phyloP scores from a whole-genome alignment of 495 filamentous ascomycete species.

The Aspergillus conjunctus region DNA sequence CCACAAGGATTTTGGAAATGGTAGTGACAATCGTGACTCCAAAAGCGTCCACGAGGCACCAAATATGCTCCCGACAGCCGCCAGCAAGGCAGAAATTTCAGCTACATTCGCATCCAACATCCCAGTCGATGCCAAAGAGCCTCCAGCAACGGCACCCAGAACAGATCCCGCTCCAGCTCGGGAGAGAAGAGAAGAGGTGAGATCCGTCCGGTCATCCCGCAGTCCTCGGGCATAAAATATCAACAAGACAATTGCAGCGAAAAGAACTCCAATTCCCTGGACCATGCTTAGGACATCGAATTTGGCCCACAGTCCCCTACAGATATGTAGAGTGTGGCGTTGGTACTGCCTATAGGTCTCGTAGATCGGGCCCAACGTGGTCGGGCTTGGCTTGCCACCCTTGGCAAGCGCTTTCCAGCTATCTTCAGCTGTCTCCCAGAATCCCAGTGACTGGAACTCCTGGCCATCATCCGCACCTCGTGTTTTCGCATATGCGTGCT shows the following conservation, averaged over 20 bases:
- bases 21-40: conserved; percentile 49
- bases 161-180: conserved; percentile 46
- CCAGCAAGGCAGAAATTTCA: conserved; percentile 42
- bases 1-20: conserved; percentile 82
- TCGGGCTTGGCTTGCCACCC: conserved; percentile 39
- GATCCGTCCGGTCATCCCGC: conserved; percentile 50
- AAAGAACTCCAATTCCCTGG: conserved; percentile 71
- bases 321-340: conserved; percentile 73
- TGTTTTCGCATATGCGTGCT: conserved; percentile 62
- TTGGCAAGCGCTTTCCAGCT: conserved; percentile 46
- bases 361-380: conserved; percentile 49
- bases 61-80: conserved; percentile 63
- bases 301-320: conserved; percentile 82
- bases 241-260: conserved; percentile 64
- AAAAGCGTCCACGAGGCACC: conserved; percentile 62
- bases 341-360: conserved; percentile 73
- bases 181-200: conserved; percentile 53
- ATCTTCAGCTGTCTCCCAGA: conserved; percentile 60
- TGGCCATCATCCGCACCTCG: conserved; percentile 63
- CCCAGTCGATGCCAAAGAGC: conserved; percentile 26
- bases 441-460: conserved; percentile 53
- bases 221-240: conserved; percentile 70
- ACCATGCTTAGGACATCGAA: conserved; percentile 88
- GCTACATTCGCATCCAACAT: conserved; percentile 31
- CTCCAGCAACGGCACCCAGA: conserved; percentile 40